phyloP scores from a whole-genome alignment of 441 rosid species.

The Populus hybrid region DNA sequence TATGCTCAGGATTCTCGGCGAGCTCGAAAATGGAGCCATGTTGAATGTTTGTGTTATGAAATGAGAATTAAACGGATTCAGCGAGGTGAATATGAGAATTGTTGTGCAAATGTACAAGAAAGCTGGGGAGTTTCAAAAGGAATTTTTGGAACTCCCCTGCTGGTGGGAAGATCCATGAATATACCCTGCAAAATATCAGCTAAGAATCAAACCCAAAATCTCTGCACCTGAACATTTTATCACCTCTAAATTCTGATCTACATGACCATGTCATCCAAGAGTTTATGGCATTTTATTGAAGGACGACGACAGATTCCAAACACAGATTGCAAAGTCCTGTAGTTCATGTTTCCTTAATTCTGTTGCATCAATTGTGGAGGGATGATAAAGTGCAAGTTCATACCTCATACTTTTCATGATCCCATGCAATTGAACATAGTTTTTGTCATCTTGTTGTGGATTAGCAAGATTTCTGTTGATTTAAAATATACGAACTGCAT shows the following conservation, averaged over 20 bases:
- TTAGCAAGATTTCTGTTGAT: too few relatives aligned
- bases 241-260: not conserved
- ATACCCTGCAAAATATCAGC: slow-evolving; percentile 36
- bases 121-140: slow-evolving; percentile 61
- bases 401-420: too few relatives aligned
- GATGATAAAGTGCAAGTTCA: too few relatives aligned
- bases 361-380: too few relatives aligned
- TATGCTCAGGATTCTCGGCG: slow-evolving; percentile 66
- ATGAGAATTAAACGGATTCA: slow-evolving; percentile 45
- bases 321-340: too few relatives aligned
- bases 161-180: slow-evolving; percentile 88
- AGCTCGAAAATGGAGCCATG: slow-evolving; percentile 59
- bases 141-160: slow-evolving; percentile 20
- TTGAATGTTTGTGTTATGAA: slow-evolving; percentile 61
- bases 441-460: too few relatives aligned
- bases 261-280: not conserved
- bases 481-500: too few relatives aligned
- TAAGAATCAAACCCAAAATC: not conserved
- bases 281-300: not conserved
- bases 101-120: slow-evolving; percentile 85
- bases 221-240: not conserved
- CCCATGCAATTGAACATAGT: too few relatives aligned
- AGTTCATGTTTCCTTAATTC: too few relatives aligned
- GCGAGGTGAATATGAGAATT: slow-evolving; percentile 41
- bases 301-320: too few relatives aligned